Base-by-base conservation (phyloP, 192 early-diverging fungal species). In the Coemansia pectinata region DNA sequence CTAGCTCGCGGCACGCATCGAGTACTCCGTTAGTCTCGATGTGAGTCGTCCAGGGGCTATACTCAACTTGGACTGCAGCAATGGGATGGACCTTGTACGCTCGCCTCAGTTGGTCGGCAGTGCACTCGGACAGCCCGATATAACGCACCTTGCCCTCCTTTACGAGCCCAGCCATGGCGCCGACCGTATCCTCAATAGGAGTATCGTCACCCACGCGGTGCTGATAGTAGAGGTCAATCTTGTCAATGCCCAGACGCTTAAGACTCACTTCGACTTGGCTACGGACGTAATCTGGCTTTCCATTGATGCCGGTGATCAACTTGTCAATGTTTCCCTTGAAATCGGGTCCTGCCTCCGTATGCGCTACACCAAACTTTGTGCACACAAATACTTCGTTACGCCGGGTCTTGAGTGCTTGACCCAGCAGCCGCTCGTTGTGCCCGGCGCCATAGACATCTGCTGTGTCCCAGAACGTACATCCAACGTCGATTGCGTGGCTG, bases 21-120 rank as follows among this genome's bases (percentile, higher is more conserved):
- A 92, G 84, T 27, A 92, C 63, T 1, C 88, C 91, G 50, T 90
- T 85, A 4, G 73, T 86, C 74, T 91, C 89, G n/a, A 90, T 88
- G 42, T 88, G 79, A 10, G 82, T 75, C 7, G 87, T 79, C 82
- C 91, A 86, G 4, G 89, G 83, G 45, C 85, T 81, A 62, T 81
- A 81, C 58, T 81, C 71, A 14, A 76, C 59, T 38, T 85, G 72
- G 29, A 85, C 74, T 1, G 88, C 88, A n/a, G 86, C 68, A 63
- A 92, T 90, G 14, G 91, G 91, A 66, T 92, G 90, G 2, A 92
- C 76, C 34, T 77, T 84, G 77, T 90, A 81, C 21, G 90, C 89
- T 27, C 88, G 76, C 5, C 91, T 77, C 15, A 92, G 74, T 2
- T 87, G 85, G 2, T 83, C 86, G 5, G 89, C 87, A 31, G 76